Percentiles rank a stretch among this genome's conserved stretches.
Conservation (phyloP, 1,284 basidiomycete genomes). For the Fomitopsis pinicola region DNA sequence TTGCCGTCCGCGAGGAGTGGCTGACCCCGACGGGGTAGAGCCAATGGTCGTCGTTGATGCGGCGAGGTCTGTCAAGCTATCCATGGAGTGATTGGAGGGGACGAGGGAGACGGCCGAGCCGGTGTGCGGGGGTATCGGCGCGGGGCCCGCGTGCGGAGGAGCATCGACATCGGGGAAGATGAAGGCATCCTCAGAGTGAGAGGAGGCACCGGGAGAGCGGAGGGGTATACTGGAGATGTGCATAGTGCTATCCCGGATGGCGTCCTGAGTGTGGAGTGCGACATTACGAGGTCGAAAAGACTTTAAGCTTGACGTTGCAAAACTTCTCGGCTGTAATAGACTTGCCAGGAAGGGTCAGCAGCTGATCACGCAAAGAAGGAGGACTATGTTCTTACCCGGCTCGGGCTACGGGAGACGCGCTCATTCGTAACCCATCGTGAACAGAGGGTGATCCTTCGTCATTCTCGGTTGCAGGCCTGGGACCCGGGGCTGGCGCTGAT, state of each 20-base stretch:
- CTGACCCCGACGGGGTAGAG: slow-evolving; percentile 20
- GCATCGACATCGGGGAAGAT: slow-evolving; percentile 32
- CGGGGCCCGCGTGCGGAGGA: slow-evolving; percentile 10
- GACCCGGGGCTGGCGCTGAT: not conserved
- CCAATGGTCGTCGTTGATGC: slow-evolving; percentile 32
- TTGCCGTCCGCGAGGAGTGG: slow-evolving; percentile 16
- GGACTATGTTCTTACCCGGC: slow-evolving; percentile 5
- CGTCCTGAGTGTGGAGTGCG: slow-evolving; percentile 46
- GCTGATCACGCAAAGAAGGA: slow-evolving; percentile 1
- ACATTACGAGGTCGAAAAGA: slow-evolving; percentile 22
- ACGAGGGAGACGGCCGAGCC: slow-evolving; percentile 23
- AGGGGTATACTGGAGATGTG: slow-evolving; percentile 55
- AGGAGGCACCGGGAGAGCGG: slow-evolving; percentile 17
- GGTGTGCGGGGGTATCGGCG: slow-evolving; percentile 17
- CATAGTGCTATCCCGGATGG: slow-evolving; percentile 64
- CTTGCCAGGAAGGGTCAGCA: slow-evolving; percentile 13
- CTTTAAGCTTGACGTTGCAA: slow-evolving; percentile 27
- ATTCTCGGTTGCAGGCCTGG: not conserved
- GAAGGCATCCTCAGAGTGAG: slow-evolving; percentile 29
- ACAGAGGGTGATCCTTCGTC: slow-evolving; percentile 10
- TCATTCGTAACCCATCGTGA: slow-evolving; percentile 11
- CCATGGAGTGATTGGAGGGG: slow-evolving; percentile 19
- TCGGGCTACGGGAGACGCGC: slow-evolving; percentile 7
- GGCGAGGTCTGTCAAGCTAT: slow-evolving; percentile 22
- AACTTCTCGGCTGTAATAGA: slow-evolving; percentile 32